These are phyloP conservation scores for Phalaenopsis aphrodite DNA, from an alignment of 106 monocot species.

Conservation along the genomic window DNA sequence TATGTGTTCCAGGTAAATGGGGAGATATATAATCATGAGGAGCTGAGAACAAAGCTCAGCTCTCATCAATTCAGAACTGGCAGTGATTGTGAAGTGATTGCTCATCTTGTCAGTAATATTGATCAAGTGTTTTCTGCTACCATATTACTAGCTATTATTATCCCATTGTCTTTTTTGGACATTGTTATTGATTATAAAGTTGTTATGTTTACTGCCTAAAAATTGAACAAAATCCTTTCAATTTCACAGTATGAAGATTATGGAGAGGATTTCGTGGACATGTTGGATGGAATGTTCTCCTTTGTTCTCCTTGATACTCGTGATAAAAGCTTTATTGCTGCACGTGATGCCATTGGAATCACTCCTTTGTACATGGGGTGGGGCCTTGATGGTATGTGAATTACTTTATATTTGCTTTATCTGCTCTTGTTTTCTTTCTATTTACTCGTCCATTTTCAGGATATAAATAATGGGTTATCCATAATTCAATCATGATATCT, in stretches of 20 bases:
- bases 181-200: neutral
- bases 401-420: neutral
- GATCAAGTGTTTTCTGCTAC: neutral
- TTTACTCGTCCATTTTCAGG: neutral
- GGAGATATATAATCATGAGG: conserved; percentile 71
- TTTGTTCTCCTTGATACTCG: conserved; percentile 74
- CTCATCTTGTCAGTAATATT: conserved; percentile 54
- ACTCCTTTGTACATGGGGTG: conserved; percentile 66
- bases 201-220: neutral
- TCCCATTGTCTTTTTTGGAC: neutral
- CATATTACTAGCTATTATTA: neutral
- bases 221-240: neutral
- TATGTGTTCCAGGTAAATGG: conserved; percentile 46
- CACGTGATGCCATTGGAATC: conserved; percentile 71
- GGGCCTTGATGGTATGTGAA: conserved; percentile 63
- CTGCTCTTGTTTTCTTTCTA: neutral
- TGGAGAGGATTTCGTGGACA: conserved; percentile 60
- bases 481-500: neutral
- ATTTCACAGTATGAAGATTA: conserved; percentile 55
- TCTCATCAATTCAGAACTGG: conserved; percentile 55
- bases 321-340: conserved; percentile 74
- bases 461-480: neutral
- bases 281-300: conserved; percentile 73
- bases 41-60: conserved; percentile 44
- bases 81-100: conserved; percentile 76